phyloP scores from a whole-genome alignment of 2,329 filamentous ascomycete species.

The Blastomyces parvus region DNA sequence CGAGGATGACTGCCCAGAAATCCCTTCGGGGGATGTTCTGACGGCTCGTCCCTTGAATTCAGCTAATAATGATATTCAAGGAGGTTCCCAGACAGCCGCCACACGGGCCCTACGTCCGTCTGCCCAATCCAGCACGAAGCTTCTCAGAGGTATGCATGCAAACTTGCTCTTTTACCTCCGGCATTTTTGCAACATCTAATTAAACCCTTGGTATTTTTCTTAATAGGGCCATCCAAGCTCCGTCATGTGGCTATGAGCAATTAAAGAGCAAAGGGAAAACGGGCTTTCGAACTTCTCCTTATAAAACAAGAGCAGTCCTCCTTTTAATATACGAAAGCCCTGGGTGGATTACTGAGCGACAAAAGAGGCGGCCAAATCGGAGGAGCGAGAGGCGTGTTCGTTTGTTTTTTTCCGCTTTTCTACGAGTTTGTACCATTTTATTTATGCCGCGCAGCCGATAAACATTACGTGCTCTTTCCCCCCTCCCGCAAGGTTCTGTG shows the following conservation, averaged over 20 bases:
- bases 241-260: constrained; percentile 26
- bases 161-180: background rate
- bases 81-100: constrained; percentile 26
- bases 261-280: constrained; percentile 5
- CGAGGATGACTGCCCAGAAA: constrained; percentile 66
- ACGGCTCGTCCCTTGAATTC: constrained; percentile 42
- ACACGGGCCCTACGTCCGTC: constrained; percentile 23
- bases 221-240: constrained; percentile 39
- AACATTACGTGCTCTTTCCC: background rate
- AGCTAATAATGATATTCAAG: constrained; percentile 25
- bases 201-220: constrained; percentile 1
- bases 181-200: background rate
- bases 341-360: background rate
- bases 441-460: no score
- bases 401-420: background rate
- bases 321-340: background rate
- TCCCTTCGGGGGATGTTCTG: constrained; percentile 44
- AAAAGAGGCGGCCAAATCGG: background rate
- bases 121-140: constrained; percentile 29
- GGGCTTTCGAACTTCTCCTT: background rate
- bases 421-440: no score
- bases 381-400: background rate
- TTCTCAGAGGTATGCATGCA: constrained; percentile 32
- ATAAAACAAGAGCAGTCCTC: background rate
- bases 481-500: background rate